Evolutionary conservation across 805 yeast species (phyloP), one percentile per base, ranked within the genome.

Genomic region (Trichomonascus vanleenenianus): DNA sequence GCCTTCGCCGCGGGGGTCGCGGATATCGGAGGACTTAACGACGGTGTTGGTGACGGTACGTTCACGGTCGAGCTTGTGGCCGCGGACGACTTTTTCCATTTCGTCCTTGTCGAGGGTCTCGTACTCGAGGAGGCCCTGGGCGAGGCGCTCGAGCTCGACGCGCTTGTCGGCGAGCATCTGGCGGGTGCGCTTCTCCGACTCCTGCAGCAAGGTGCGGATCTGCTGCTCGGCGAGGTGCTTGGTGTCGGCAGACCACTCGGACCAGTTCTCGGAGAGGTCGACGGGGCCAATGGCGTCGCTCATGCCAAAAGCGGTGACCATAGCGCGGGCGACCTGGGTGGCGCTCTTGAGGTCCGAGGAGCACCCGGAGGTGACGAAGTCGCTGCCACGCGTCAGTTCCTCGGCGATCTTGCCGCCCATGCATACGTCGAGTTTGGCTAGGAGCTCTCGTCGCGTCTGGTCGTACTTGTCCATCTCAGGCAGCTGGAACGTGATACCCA

Each of bases 371-470:
- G 97, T 91, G 10, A 93, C 95, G 61, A 89, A 85, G 46, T 86
- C 96, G 39, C 81, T 75, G 1, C 98, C 98, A 60, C 86, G 85
- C 42, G 85, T 74, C 73, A 86, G 71, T 62, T 91, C 97, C 70
- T 93, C 99, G 27, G 98, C 98, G 48, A 88, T 81, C 64, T 89
- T 89, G 52, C 99, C 99, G 50, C 98, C 99, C 98, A 93, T 93
- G 63, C 96, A 88, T 42, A 93, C 98, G 64, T 93, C 98, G 54
- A 93, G 67, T 52, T 95, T 73, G 0, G 97, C 96, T 52, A 83
- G 73, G 63, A 96, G 85, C 66, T 93, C 97, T 50, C 74, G 78
- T 62, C 78, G 84, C 30, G 96, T 87, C 66, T 85, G 84, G 60
- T 91, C 97, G 50, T 85, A 88, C 70, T 93, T 91, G 68, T 93